phyloP scores from a whole-genome alignment of 768 basidiomycete genomes.

The Calvatia gigantea region DNA sequence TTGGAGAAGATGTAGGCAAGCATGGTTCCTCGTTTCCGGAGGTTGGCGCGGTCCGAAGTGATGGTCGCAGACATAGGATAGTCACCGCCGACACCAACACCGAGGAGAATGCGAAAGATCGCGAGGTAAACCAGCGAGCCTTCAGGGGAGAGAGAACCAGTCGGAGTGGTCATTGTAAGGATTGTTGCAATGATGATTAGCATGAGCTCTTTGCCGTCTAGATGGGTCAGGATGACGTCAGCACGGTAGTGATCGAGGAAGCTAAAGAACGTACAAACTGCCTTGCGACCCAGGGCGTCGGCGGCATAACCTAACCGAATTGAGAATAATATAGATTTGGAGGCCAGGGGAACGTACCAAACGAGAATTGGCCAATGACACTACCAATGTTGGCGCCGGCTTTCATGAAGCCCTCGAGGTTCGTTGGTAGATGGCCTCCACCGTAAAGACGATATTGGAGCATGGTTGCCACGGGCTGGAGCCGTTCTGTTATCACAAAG shows the following conservation, averaged over 20 bases:
- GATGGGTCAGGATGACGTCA: not conserved
- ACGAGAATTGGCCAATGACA: slow-evolving; percentile 65
- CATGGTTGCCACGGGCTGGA: slow-evolving; percentile 64
- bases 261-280: slow-evolving; percentile 45
- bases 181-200: slow-evolving; percentile 79
- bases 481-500: not conserved
- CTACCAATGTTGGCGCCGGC: slow-evolving; percentile 70
- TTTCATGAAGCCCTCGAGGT: slow-evolving; percentile 59
- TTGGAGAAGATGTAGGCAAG: slow-evolving; percentile 76
- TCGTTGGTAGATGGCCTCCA: slow-evolving; percentile 45
- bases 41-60: slow-evolving; percentile 60
- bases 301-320: slow-evolving; percentile 52
- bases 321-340: not conserved
- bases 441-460: slow-evolving; percentile 61
- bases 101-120: slow-evolving; percentile 68
- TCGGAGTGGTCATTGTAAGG: slow-evolving; percentile 61
- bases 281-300: slow-evolving; percentile 66
- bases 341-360: slow-evolving; percentile 34
- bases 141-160: slow-evolving; percentile 52
- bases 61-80: slow-evolving; percentile 76
- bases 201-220: slow-evolving; percentile 78
- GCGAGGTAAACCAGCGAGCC: slow-evolving; percentile 58
- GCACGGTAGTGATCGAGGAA: not conserved
- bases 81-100: slow-evolving; percentile 77
- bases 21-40: slow-evolving; percentile 64